Evolutionary conservation across 768 basidiomycete species (phyloP).

Genomic region (Suillus paluster): DNA sequence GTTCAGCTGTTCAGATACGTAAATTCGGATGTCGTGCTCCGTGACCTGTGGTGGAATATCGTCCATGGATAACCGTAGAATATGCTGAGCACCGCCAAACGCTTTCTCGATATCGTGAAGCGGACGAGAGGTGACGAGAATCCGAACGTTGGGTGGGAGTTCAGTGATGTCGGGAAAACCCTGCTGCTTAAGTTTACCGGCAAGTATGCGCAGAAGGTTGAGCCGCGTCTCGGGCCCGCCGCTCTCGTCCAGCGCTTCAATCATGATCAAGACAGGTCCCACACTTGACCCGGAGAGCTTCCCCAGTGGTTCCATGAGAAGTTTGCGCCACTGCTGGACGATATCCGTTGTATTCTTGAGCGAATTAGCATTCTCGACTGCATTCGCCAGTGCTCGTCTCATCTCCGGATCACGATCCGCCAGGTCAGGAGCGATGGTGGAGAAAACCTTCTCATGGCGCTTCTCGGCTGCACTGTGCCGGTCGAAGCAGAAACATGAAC

Average conservation of each 20-base stretch:
- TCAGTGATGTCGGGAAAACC: background rate
- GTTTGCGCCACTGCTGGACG: slow-evolving; percentile 18
- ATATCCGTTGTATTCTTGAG: slow-evolving; percentile 4
- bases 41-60: background rate
- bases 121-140: slow-evolving; percentile 16
- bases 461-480: slow-evolving; percentile 1
- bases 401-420: slow-evolving; percentile 19
- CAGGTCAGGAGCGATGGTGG: slow-evolving; percentile 32
- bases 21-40: background rate
- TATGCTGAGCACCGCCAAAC: background rate
- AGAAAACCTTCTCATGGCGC: slow-evolving; percentile 26
- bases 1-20: background rate
- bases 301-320: slow-evolving; percentile 18
- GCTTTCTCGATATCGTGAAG: background rate
- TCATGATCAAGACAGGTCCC: slow-evolving; percentile 27
- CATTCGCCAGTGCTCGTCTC: background rate
- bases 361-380: background rate
- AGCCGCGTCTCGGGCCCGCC: slow-evolving; percentile 12
- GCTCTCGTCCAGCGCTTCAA: slow-evolving; percentile 29
- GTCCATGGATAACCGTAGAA: slow-evolving; percentile 2
- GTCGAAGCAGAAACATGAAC: slow-evolving; percentile 25
- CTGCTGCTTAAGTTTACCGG: background rate
- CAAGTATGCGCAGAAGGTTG: slow-evolving; percentile 25
- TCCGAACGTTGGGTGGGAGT: slow-evolving; percentile 15
- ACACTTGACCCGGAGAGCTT: slow-evolving; percentile 3